Evolutionary conservation across 345 rosid genomes (phyloP).

Genomic region (Lepidium aucheri): DNA sequence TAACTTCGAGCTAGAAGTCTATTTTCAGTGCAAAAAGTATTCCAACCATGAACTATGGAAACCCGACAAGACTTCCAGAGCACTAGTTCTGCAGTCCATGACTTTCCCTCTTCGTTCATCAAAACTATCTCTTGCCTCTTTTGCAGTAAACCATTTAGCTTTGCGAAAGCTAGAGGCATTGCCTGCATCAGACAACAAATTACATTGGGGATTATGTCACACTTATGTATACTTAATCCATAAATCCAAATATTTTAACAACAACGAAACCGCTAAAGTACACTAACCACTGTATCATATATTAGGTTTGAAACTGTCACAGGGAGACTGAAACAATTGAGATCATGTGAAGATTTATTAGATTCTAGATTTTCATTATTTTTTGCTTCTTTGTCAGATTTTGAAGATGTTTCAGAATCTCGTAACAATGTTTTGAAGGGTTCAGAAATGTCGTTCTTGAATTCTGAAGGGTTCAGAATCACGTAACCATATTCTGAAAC

Average conservation of each 20-base stretch:
- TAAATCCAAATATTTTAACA: neutral
- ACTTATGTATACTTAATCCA: neutral
- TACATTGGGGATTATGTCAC: neutral
- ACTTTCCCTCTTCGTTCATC: neutral
- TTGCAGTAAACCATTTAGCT: neutral
- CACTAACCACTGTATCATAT: neutral
- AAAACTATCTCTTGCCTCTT: neutral
- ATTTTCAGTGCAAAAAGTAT: neutral
- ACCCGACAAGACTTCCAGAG: neutral
- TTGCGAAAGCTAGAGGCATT: neutral
- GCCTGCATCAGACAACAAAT: conserved; percentile 12
- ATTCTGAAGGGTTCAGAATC: too few relatives aligned
- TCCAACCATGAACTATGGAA: conserved; percentile 1
- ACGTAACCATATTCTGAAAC: too few relatives aligned
- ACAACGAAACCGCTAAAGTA: neutral
- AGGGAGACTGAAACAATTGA: neutral
- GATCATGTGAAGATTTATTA: neutral
- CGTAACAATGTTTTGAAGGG: too few relatives aligned
- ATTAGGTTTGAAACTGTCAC: neutral
- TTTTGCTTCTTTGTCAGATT: neutral
- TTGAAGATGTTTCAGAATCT: too few relatives aligned
- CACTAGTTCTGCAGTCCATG: neutral
- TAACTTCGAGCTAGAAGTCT: neutral
- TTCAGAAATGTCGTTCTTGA: too few relatives aligned
- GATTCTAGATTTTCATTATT: neutral